Percentiles rank a stretch among this genome's conserved stretches.
Evolutionary conservation across 371 early-diverging fungal species (phyloP).

Genomic region (Mortierella sp.): DNA sequence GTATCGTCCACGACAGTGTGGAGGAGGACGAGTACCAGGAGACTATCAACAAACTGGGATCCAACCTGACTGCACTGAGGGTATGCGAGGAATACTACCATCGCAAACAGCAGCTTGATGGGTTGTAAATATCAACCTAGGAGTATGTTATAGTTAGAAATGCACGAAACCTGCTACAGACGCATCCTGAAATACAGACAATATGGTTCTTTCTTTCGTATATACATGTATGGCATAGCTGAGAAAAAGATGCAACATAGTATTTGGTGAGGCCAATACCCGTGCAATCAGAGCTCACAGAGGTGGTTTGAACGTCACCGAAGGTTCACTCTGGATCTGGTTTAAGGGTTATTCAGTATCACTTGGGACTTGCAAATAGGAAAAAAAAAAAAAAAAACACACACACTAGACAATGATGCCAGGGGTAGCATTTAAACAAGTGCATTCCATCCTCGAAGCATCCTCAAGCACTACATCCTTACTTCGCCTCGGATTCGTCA

Average conservation of each 20-base stretch:
- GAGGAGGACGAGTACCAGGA: conserved; percentile 94
- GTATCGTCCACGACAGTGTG: conserved; percentile 95
- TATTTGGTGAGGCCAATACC: not conserved
- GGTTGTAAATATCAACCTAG: conserved; percentile 3
- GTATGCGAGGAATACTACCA: conserved; percentile 84
- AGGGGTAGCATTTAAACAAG: not conserved
- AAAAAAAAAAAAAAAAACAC: not conserved
- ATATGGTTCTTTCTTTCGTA: too few relatives aligned
- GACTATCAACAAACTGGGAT: conserved; percentile 94
- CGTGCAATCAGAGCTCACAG: too few relatives aligned
- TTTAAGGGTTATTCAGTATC: not conserved
- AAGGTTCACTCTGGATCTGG: not conserved
- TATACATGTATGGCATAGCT: too few relatives aligned
- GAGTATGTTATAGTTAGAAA: too few relatives aligned
- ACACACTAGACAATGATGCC: not conserved
- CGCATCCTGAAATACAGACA: too few relatives aligned
- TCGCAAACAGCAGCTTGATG: conserved; percentile 56
- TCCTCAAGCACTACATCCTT: not conserved
- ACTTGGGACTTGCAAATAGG: not conserved
- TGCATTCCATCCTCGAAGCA: not conserved
- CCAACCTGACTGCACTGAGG: conserved; percentile 89
- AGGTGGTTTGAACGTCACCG: not conserved
- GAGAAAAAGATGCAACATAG: not conserved
- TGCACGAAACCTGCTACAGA: too few relatives aligned
- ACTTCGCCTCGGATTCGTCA: not conserved